These are phyloP conservation scores for Panus rudis DNA, from an alignment of 768 basidiomycete species.

Conservation along the genomic window DNA sequence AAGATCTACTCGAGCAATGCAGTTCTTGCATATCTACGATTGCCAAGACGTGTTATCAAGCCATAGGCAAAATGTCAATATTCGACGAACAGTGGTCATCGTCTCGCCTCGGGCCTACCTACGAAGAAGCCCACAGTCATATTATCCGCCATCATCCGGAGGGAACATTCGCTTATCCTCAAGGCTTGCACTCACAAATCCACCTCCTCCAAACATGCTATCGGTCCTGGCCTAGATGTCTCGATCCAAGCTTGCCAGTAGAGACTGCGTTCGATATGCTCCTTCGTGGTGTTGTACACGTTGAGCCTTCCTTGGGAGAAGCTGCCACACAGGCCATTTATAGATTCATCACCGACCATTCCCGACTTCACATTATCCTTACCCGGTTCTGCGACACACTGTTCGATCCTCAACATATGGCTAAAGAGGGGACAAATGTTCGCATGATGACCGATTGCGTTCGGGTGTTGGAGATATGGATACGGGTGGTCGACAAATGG, in stretches of 20 bases:
- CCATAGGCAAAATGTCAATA: conserved; percentile 70
- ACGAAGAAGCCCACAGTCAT: conserved; percentile 66
- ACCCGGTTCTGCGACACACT: conserved; percentile 63
- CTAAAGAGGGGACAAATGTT: conserved; percentile 55
- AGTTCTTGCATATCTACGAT: conserved; percentile 51
- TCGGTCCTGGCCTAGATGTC: conserved; percentile 78
- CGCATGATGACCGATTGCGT: conserved; percentile 62
- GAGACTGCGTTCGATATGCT: conserved; percentile 71
- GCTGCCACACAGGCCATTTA: conserved; percentile 61
- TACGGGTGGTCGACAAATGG: conserved; percentile 65
- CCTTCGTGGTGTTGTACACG: conserved; percentile 74
- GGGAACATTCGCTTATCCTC: conserved; percentile 61
- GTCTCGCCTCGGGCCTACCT: conserved; percentile 47
- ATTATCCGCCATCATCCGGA: conserved; percentile 64
- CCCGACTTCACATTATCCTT: conserved; percentile 50
- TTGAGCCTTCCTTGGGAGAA: conserved; percentile 70
- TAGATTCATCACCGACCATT: conserved; percentile 60
- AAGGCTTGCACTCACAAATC: conserved; percentile 52
- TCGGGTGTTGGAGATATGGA: conserved; percentile 68
- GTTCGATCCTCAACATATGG: conserved; percentile 60
- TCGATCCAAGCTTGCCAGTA: conserved; percentile 48
- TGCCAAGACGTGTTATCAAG: conserved; percentile 50
- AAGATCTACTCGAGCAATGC: conserved; percentile 66
- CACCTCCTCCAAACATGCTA: conserved; percentile 70
- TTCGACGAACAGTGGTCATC: conserved; percentile 82